Evolutionary conservation across 129 eudicot species (phyloP).

Genomic region (Calendula officinalis): DNA sequence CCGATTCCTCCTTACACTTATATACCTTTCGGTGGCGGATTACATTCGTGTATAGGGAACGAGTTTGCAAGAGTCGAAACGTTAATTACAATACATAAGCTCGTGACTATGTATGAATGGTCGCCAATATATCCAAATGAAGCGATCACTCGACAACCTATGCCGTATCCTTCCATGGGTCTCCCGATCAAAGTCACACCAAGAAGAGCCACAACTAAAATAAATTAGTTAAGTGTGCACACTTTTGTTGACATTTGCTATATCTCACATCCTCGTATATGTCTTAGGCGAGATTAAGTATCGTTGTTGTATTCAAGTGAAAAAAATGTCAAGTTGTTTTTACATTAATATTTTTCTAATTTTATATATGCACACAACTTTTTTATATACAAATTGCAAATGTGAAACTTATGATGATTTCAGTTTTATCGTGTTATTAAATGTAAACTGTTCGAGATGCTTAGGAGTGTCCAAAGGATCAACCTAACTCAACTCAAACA

Average conservation of each 20-base stretch:
- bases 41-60: slow-evolving; percentile 26
- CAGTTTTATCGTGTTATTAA: too few species aligned
- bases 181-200: slow-evolving; percentile 35
- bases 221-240: not conserved
- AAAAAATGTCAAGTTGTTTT: too few species aligned
- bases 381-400: too few species aligned
- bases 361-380: too few species aligned
- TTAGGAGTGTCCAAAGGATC: too few species aligned
- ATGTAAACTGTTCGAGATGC: too few species aligned
- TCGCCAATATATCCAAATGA: slow-evolving; percentile 24
- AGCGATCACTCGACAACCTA: slow-evolving; percentile 31
- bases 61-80: slow-evolving; percentile 39
- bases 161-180: slow-evolving; percentile 41
- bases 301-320: too few species aligned
- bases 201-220: slow-evolving; percentile 5
- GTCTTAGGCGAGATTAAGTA: too few species aligned
- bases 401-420: too few species aligned
- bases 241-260: not conserved
- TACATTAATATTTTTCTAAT: too few species aligned
- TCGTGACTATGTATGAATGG: slow-evolving; percentile 35
- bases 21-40: slow-evolving; percentile 38
- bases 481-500: too few species aligned
- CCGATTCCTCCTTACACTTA: slow-evolving; percentile 32
- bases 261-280: too few species aligned
- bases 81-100: slow-evolving; percentile 22